phyloP scores from a whole-genome alignment of 768 basidiomycete genomes.

The Serendipita vermifera region DNA sequence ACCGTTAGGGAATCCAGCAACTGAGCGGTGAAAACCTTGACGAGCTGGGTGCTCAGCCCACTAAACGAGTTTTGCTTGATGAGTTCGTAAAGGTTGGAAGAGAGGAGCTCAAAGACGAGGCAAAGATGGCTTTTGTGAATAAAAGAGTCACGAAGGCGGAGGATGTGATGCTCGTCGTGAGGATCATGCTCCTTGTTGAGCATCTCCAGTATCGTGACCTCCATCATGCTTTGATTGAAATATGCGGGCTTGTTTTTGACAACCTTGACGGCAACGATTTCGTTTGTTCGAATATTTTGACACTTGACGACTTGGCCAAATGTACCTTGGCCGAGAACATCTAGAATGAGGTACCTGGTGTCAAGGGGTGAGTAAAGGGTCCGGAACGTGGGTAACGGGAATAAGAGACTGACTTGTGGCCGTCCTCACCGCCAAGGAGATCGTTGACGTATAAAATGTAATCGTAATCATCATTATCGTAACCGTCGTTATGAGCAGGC shows the following conservation, averaged over 20 bases:
- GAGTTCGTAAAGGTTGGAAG: slow-evolving; percentile 95
- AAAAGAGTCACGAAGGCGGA: slow-evolving; percentile 89
- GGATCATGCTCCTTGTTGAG: slow-evolving; percentile 91
- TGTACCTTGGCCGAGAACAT: slow-evolving; percentile 96
- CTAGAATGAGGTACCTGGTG: slow-evolving; percentile 84
- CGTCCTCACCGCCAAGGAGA: slow-evolving; percentile 86
- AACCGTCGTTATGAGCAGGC: slow-evolving; percentile 89
- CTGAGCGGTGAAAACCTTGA: slow-evolving; percentile 97
- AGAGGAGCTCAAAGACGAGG: slow-evolving; percentile 93
- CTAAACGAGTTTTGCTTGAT: slow-evolving; percentile 99
- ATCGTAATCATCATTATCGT: slow-evolving; percentile 97
- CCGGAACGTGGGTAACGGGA: slow-evolving; percentile 11
- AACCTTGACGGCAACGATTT: slow-evolving; percentile 97
- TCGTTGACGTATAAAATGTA: slow-evolving; percentile 99
- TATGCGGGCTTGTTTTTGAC: slow-evolving; percentile 99
- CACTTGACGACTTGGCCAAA: slow-evolving; percentile 99
- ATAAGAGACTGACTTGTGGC: slow-evolving; percentile 64
- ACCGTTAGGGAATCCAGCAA: slow-evolving; percentile 83
- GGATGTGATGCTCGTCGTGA: slow-evolving; percentile 89
- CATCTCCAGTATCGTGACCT: slow-evolving; percentile 93
- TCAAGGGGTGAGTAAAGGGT: background rate
- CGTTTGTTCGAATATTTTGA: slow-evolving; percentile 98
- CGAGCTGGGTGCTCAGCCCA: slow-evolving; percentile 88
- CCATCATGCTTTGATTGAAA: slow-evolving; percentile 99
- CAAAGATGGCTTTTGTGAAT: slow-evolving; percentile 94